Evolutionary conservation across 139 green algal genomes (phyloP), one percentile per base, ranked within the genome.

Genomic region (Chlorella sp.): DNA sequence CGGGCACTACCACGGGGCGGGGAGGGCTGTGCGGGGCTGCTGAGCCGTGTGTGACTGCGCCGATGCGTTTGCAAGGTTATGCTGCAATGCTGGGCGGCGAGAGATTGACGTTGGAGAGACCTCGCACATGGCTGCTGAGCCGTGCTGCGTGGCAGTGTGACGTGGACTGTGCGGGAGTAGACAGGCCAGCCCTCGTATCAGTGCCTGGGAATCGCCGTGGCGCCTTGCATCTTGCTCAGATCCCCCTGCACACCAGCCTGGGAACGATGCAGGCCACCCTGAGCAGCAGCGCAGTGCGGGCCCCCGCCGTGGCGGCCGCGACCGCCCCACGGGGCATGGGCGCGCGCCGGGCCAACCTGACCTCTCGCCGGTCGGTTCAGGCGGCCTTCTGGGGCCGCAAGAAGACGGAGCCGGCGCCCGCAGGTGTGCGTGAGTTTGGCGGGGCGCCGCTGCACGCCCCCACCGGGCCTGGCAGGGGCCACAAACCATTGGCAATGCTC

Each of bases 391-490:
- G 60, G 51, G 67, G 77, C 56, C 34, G 60, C 40, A 83, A 83
- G 77, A 83, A 83, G 77, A 48, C 73, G 58, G 76, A 41, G n/a
- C 30, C n/a, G 34, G 36, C n/a, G 76, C 41, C 73, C 11, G 77
- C 60, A n/a, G 58, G 77, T 83, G 60, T 34, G 77, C 26, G 4
- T 60, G 13, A 41, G 24, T 3, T 9, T 40, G 26, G 36, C 9
- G 14, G 13, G 11, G 36, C 6, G 44, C 16, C 11, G 44, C 43
- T 32, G 44, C 30, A 34, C 8, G 73, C 41, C 20, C 36, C 34
- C 70, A 56, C 0, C 22, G 70, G 19, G 0, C 26, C 38, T 44
- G 70, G 70, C 67, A 41, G 8, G n/a, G 4, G n/a, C 67, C 67
- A 24, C 36, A n/a, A n/a, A 41, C 70, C 38, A 16, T 24, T 20